Evolutionary conservation across 2,329 filamentous ascomycete species (phyloP), one percentile per base, ranked within the genome.

Genomic region (Ophiostoma tasmaniense): DNA sequence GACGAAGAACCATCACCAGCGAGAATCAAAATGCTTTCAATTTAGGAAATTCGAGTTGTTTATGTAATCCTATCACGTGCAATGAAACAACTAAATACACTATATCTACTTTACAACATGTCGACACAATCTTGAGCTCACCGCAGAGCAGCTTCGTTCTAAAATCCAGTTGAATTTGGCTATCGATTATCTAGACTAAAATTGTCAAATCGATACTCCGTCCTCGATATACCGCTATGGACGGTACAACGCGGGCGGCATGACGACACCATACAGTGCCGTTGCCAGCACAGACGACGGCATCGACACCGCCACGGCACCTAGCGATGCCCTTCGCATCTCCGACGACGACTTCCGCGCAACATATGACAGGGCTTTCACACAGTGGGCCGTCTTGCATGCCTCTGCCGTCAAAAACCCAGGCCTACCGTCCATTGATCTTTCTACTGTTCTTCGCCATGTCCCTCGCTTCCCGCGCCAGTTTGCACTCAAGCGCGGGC

Each of bases 401-500:
- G 50, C 50, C 50, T 55, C n/a, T 13, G 50, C 8, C 11, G 7
- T 55, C 50, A 25, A 25, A 13, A 11, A 11, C 3, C 3, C 50
- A 25, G 22, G 50, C 20, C 14, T 25, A 1, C 50, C n/a, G 10
- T 55, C 17, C 8, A 17, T 25, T 25, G 50, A 55, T 55, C 50
- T 55, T 3, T 17, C 8, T 8, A 11, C 4, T 8, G 50, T 13
- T 2, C 25, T 55, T 13, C 50, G 22, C 8, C 28, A 30, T 35
- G 61, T 66, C 25, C 67, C 70, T 1, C 67, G 42, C 33, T 67
- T 69, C 62, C 67, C 66, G 10, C 70, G 67, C 39, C 55, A 71
- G 42, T 45, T 71, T 50, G 50, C 65, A 37, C 1, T 71, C 14
- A 62, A 67, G 59, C 25, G 67, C 50, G 52, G 66, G 37, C 61